Evolutionary conservation across 176 grass and related monocot species (phyloP).

Genomic region (Eragrostis curvula): DNA sequence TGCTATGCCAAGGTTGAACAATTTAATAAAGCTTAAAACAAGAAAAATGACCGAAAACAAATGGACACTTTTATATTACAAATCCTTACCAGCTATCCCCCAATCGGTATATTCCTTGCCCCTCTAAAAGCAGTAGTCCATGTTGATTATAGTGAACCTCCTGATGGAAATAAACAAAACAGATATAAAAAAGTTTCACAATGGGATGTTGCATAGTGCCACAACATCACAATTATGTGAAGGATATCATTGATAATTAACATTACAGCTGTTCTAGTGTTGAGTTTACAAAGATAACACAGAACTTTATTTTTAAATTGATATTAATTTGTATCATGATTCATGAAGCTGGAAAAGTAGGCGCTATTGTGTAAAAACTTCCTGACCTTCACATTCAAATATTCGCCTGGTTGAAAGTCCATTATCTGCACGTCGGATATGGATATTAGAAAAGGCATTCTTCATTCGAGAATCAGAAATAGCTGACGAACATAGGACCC

Average conservation of each 20-base stretch:
- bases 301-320: neutral
- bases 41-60: slow-evolving; percentile 27
- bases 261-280: neutral
- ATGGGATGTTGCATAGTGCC: neutral
- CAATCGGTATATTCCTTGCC: slow-evolving; percentile 95
- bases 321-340: neutral
- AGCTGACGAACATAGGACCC: neutral
- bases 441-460: slow-evolving; percentile 20
- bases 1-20: slow-evolving; percentile 8
- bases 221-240: neutral
- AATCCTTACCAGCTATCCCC: slow-evolving; percentile 82
- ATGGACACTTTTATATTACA: slow-evolving; percentile 12
- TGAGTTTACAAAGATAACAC: neutral
- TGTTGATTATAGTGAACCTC: slow-evolving; percentile 99
- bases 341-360: neutral
- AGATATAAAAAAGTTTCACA: slow-evolving; percentile 18
- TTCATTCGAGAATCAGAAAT: slow-evolving; percentile 22
- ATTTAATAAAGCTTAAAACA: slow-evolving; percentile 3
- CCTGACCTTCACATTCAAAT: slow-evolving; percentile 91
- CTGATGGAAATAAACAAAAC: slow-evolving; percentile 51
- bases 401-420: slow-evolving; percentile 98
- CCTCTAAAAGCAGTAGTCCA: slow-evolving; percentile 87
- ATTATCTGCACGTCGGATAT: slow-evolving; percentile 70
- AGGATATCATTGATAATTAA: neutral
- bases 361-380: neutral